Base-by-base conservation (phyloP, 2,329 filamentous ascomycete genomes). In the Zasmidium cellare region DNA sequence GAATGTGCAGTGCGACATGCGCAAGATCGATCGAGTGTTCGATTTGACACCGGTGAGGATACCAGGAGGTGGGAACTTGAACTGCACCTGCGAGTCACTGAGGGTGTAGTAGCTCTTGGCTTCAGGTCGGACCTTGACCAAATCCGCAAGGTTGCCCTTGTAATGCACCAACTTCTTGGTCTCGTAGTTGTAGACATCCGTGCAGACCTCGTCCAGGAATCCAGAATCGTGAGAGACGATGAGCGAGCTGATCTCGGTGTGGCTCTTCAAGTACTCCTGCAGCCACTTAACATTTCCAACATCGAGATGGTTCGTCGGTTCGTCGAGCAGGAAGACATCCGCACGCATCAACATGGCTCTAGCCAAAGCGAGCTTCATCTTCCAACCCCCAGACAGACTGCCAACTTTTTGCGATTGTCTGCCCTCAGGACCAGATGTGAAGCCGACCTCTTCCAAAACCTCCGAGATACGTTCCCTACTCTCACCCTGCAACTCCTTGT, bases 131-230 rank as follows among this genome's bases (percentile, higher is more conserved):
- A 91, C 80, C 77, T 90, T 84, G 73, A 99, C 94, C 72, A 99
- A 97, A 48, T 82, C 87, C 19, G 86, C 85, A 57, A 94, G 80
- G 76, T 94, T 93, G 64, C 90, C 90, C 79, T 87, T 89, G 84
- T 91, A 93, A 77, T 86, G 87, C 20, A 87, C 87, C 25, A 99
- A 84, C 81, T 97, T 99, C 86, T 99, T 99, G 76, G 87, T 86
- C 77, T 99, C 94, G 78, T 99, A 99, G 80, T 99, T 94, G 80
- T 97, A 97, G 72, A 99, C 97, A 73, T 99, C 94, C 6, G 94
- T 99, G 72, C 93, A 97, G 66, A 99, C 92, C 65, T 93, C 92
- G 73, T 99, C 94, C 57, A 99, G 80, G 84, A 99, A 99, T 20
- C 89, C 88, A 2, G 93, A 97, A 84, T 99, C 94, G 89, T 99